These are phyloP conservation scores for Leccinum fallax DNA, from an alignment of 1,284 basidiomycete genomes.

Conservation along the genomic window DNA sequence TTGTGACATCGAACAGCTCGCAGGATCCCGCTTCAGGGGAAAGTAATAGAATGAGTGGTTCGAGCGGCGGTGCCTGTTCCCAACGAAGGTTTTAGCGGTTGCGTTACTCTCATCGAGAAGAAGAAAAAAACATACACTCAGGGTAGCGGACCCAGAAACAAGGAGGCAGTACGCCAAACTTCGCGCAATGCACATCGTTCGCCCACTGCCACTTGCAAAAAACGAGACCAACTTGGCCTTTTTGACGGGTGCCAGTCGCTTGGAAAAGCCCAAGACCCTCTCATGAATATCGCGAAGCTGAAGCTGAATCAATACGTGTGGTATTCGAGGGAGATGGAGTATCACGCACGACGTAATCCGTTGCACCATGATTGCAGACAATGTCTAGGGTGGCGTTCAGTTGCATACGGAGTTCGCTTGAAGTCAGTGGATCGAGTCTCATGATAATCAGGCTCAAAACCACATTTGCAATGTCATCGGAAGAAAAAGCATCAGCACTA, in stretches of 20 bases:
- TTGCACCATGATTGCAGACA: slow-evolving; percentile 40
- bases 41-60: slow-evolving; percentile 46
- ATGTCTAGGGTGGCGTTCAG: slow-evolving; percentile 49
- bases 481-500: slow-evolving; percentile 40
- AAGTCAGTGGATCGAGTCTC: slow-evolving; percentile 54
- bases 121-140: slow-evolving; percentile 32
- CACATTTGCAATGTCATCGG: slow-evolving; percentile 51
- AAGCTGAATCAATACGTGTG: not conserved
- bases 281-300: slow-evolving; percentile 53
- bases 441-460: slow-evolving; percentile 54
- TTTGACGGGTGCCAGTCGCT: slow-evolving; percentile 41
- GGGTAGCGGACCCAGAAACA: slow-evolving; percentile 33
- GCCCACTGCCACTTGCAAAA: slow-evolving; percentile 52
- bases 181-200: slow-evolving; percentile 56
- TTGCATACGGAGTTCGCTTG: slow-evolving; percentile 46
- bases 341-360: slow-evolving; percentile 41
- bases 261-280: slow-evolving; percentile 44
- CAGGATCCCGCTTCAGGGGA: slow-evolving; percentile 32
- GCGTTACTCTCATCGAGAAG: not conserved
- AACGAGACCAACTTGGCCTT: slow-evolving; percentile 52
- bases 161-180: slow-evolving; percentile 52
- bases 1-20: slow-evolving; percentile 48
- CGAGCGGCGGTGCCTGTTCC: slow-evolving; percentile 47
- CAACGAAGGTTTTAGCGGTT: slow-evolving; percentile 23
- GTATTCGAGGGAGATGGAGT: not conserved